Evolutionary conservation across 2,329 filamentous ascomycete genomes (phyloP).

Genomic region (Didymella pomorum): DNA sequence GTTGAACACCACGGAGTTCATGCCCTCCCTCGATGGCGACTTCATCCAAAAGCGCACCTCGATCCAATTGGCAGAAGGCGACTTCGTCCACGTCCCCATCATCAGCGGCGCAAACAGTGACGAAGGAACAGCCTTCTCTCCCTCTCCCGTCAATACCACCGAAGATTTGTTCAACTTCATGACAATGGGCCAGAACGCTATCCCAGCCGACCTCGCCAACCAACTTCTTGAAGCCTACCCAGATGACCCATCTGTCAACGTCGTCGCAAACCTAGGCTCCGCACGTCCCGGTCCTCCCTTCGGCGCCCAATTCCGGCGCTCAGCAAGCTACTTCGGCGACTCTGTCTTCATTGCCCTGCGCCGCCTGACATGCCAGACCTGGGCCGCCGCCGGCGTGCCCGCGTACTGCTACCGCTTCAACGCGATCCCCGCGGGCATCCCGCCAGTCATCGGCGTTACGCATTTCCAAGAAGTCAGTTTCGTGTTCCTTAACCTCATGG

Average conservation of each 20-base stretch:
- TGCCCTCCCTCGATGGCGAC: constrained; percentile 63
- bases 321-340: constrained; percentile 62
- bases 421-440: constrained; percentile 58
- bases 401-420: constrained; percentile 72
- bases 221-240: constrained; percentile 43
- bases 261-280: constrained; percentile 35
- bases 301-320: constrained; percentile 61
- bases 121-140: constrained; percentile 68
- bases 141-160: constrained; percentile 63
- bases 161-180: constrained; percentile 60
- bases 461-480: constrained; percentile 64
- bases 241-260: constrained; percentile 37
- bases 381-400: constrained; percentile 57
- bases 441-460: constrained; percentile 55
- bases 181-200: constrained; percentile 32
- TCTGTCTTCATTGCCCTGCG: constrained; percentile 64
- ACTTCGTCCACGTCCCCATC: constrained; percentile 70
- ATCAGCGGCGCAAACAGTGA: constrained; percentile 71
- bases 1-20: constrained; percentile 43
- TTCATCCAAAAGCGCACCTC: constrained; percentile 63
- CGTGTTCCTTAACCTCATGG: constrained; percentile 57
- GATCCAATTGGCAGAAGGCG: constrained; percentile 63
- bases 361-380: constrained; percentile 61
- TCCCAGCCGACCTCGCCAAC: constrained; percentile 34
- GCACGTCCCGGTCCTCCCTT: constrained; percentile 27